These are phyloP conservation scores for Melampsora larici-populina DNA, from an alignment of 1,284 basidiomycete genomes.

Conservation along the genomic window DNA sequence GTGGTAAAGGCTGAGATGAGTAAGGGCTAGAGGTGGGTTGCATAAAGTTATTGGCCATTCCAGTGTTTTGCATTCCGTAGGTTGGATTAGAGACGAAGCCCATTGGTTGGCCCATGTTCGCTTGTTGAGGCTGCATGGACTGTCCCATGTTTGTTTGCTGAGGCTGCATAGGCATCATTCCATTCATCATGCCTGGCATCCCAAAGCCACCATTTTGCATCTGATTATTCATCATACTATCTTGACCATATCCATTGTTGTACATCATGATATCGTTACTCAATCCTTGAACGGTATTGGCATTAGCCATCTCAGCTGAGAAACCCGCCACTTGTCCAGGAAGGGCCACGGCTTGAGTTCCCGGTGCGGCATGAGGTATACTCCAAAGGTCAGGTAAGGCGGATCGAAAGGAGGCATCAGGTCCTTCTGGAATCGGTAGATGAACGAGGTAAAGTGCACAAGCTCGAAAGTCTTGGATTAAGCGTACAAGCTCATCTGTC, in stretches of 20 bases:
- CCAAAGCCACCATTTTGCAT: constrained; percentile 27
- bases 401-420: constrained; percentile 40
- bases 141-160: constrained; percentile 6
- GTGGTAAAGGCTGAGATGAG: constrained; percentile 26
- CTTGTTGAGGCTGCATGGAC: constrained; percentile 24
- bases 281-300: constrained; percentile 33
- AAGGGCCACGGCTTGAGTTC: constrained; percentile 27
- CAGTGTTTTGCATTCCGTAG: background rate
- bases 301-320: constrained; percentile 32
- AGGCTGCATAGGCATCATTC: constrained; percentile 7
- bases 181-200: constrained; percentile 11
- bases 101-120: background rate
- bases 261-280: constrained; percentile 36
- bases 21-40: background rate
- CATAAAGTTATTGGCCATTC: constrained; percentile 11
- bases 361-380: constrained; percentile 38
- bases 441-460: constrained; percentile 43
- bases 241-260: constrained; percentile 7
- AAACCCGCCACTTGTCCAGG: constrained; percentile 41
- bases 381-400: constrained; percentile 42
- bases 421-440: constrained; percentile 39
- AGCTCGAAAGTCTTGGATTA: constrained; percentile 41
- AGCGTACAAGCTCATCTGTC: constrained; percentile 32
- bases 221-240: constrained; percentile 24
- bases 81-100: constrained; percentile 9